Percentiles rank a stretch among this genome's conserved stretches.
Conservation (phyloP, 208 protist genomes). For the Trypanosoma vivax region DNA sequence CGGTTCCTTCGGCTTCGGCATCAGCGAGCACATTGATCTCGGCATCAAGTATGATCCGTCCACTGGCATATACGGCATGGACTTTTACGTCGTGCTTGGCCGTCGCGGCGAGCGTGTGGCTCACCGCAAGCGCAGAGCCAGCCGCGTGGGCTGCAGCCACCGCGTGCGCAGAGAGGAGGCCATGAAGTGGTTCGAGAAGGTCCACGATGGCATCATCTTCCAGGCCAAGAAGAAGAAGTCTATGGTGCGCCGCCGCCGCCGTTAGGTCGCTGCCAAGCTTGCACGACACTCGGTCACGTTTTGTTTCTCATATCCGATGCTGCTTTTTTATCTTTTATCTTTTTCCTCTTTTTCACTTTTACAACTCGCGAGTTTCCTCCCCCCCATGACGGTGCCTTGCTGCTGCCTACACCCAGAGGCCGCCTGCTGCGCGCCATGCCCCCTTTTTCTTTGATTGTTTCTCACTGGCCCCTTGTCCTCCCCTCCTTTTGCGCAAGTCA, state of each 20-base stretch:
- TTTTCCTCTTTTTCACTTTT: not conserved
- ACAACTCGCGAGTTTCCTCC: too few relatives aligned
- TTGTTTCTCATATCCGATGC: not conserved
- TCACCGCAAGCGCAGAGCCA: constrained; percentile 69
- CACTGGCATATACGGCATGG: constrained; percentile 98
- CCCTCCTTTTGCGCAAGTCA: too few relatives aligned
- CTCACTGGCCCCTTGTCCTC: too few relatives aligned
- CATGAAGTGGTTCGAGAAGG: constrained; percentile 98
- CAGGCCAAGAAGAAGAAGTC: constrained; percentile 91
- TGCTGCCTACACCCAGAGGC: too few relatives aligned
- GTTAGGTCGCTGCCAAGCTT: constrained; percentile 82
- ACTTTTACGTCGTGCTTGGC: constrained; percentile 97
- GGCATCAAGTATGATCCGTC: constrained; percentile 99
- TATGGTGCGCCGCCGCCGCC: constrained; percentile 97
- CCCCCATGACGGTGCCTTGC: too few relatives aligned
- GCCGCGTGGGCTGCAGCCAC: constrained; percentile 91
- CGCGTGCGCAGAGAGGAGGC: constrained; percentile 94
- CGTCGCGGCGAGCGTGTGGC: constrained; percentile 95
- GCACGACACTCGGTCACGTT: not conserved
- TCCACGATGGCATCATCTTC: constrained; percentile 96
- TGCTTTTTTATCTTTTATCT: not conserved
- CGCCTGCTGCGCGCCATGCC: too few relatives aligned
- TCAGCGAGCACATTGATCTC: constrained; percentile 99
- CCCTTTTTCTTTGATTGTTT: too few relatives aligned
- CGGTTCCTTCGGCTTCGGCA: constrained; percentile 99